A percentile compares a stretch with the other conserved stretches of the same genome.
phyloP scores from a whole-genome alignment of 306 rosid genomes.

The Aeschynomene evenia region DNA sequence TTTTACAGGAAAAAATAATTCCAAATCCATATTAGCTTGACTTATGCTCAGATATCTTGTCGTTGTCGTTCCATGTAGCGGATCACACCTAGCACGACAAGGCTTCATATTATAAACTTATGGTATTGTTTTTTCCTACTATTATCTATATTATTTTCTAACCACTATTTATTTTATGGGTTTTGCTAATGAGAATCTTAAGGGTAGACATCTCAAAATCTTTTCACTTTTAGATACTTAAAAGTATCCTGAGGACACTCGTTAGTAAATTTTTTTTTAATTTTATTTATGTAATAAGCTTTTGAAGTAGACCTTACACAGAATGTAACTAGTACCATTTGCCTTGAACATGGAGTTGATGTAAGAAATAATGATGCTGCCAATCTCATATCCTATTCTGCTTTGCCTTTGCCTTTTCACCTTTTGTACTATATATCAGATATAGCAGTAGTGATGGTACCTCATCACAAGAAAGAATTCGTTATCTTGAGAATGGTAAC shows the following conservation, averaged over 20 bases:
- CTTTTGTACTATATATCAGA: background rate
- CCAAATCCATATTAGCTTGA: background rate
- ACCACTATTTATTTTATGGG: too few relatives aligned
- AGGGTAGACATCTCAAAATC: too few relatives aligned
- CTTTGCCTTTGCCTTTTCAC: background rate
- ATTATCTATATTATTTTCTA: too few relatives aligned
- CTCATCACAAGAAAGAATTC: background rate
- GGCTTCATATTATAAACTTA: background rate
- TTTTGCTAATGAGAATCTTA: too few relatives aligned
- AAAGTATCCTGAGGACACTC: too few relatives aligned
- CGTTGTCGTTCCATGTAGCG: too few relatives aligned
- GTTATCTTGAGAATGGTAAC: constrained; percentile 12
- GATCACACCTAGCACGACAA: too few relatives aligned
- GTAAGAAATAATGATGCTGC: background rate
- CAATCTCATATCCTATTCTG: background rate
- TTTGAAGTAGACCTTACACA: background rate
- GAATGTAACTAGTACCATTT: background rate
- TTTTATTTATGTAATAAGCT: too few relatives aligned
- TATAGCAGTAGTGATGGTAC: background rate
- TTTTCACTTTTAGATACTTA: too few relatives aligned
- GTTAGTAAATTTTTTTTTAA: too few relatives aligned
- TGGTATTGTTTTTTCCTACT: background rate
- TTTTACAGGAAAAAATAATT: background rate
- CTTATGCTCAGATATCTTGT: too few relatives aligned
- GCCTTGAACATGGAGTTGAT: background rate